Evolutionary conservation across 371 early-diverging fungal species (phyloP), one percentile per base, ranked within the genome.

Genomic region (Mortierella sp.): DNA sequence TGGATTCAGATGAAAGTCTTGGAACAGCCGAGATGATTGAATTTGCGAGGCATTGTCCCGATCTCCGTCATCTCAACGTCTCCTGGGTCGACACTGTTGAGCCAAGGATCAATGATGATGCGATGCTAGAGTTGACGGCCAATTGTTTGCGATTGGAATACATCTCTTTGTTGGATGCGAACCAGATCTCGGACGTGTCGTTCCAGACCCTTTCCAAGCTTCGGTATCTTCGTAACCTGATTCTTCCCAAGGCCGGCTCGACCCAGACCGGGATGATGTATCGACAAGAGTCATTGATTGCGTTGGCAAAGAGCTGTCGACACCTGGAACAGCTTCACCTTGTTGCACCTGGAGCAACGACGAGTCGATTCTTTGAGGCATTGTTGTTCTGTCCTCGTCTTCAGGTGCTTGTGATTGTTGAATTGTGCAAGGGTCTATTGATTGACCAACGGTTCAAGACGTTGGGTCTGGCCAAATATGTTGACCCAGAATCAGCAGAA

Each of bases 371-470:
- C 46, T 77, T 77, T 44, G 77, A 77, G 55, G 77, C 72, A 6
- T 53, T 77, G 18, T 48, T 77, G 37, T 77, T 65, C 47, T 77
- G 77, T 29, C 77, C 77, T n/a, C 66, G 65, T 46, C 63, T 77
- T 14, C 77, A 77, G 44, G 77, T 77, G 18, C 29, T 77, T 45
- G 77, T 77, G 55, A 72, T 77, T 66, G 72, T 72, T 25, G 77
- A 77, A 69, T 63, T 77, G 21, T 30, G 58, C 66, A 72, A 72
- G 28, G 72, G 72, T 18, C 69, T 77, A 1, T 69, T 77, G 63
- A 72, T 70, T 7, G 77, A 77, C 26, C 77, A 77, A 28, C 68
- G 77, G 45, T 77, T 77, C 72, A 77, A 77, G 66, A 65, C 77
- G 16, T 37, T 77, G 30, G 77, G 77, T 0, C 47, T 77, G 45